Evolutionary conservation across 2,329 filamentous ascomycete genomes (phyloP), one percentile per base, ranked within the genome.

Genomic region (Pseudopyricularia javanii): DNA sequence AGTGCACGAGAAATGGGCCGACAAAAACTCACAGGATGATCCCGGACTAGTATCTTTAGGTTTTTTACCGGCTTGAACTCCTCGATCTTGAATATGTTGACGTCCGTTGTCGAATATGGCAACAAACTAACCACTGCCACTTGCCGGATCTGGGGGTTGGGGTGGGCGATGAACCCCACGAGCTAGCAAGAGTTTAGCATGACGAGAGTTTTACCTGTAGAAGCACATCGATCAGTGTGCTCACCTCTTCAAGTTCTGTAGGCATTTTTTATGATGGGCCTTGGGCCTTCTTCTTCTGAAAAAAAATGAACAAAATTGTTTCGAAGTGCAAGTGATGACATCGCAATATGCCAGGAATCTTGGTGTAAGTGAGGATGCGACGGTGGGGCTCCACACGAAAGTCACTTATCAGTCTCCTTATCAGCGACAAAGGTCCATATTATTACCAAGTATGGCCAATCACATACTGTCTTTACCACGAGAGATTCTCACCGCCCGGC

Each of bases 121-220:
- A 96, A 83, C 34, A 96, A 76, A 61, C 94, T 87, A 68, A 95
- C 90, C 52, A 85, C 82, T 49, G 91, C 91, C 59, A 91, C 78
- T 66, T 88, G 83, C 60, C 93, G 83, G 58, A 97, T 89, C 66
- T 95, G 87, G 43, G 89, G 88, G 66, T 94, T 95, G 55, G 88
- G 88, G 70, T 95, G 86, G 68, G 88, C 86, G 55, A 97, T 86
- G 70, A 97, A 96, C 66, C 90, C 89, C 56, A 96, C 89, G 52
- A 95, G 82, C 88, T 95, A 60, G 54, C 24, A 28, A 50, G 8
- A 17, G 17, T 28, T 52, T 37, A 50, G 51, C 24, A 15, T 15
- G 20, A 12, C 20, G 2, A 26, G 24, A 14, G 24, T 26, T 3
- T 26, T 7, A 28, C 6, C 24, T 5, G 12, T 26, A 24, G 15